These are phyloP conservation scores for Daldinia grandis DNA, from an alignment of 495 filamentous ascomycete species.

Conservation along the genomic window DNA sequence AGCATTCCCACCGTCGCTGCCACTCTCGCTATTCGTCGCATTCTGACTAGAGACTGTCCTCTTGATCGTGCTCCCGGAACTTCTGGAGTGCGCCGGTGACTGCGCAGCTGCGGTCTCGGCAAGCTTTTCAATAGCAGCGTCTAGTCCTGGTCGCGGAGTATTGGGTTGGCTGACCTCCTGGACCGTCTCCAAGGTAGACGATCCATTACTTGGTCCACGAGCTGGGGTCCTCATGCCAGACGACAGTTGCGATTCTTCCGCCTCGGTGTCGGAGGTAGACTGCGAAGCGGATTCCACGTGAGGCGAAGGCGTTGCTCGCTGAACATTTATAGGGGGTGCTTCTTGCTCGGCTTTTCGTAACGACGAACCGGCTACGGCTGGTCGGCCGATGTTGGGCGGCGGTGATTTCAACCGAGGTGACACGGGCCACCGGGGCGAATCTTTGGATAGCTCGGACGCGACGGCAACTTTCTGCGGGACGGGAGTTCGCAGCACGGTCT, in stretches of 20 bases:
- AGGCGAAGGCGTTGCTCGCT: constrained; percentile 58
- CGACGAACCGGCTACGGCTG: constrained; percentile 48
- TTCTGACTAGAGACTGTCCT: constrained; percentile 48
- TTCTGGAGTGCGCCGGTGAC: constrained; percentile 47
- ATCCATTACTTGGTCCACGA: constrained; percentile 71
- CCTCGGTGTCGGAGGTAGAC: constrained; percentile 56
- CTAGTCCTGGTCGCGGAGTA: constrained; percentile 64
- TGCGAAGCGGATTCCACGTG: constrained; percentile 50
- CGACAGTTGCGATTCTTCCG: constrained; percentile 61
- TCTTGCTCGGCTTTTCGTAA: constrained; percentile 58
- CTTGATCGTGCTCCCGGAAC: constrained; percentile 44
- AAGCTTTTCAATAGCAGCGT: constrained; percentile 56
- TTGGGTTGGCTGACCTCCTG: constrained; percentile 87
- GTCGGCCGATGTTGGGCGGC: constrained; percentile 62
- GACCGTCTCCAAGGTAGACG: constrained; percentile 85
- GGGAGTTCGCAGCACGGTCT: constrained; percentile 66
- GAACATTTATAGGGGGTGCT: constrained; percentile 63
- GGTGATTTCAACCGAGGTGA: constrained; percentile 74
- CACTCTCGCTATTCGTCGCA: constrained; percentile 63
- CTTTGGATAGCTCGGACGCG: constrained; percentile 62
- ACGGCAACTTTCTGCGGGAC: constrained; percentile 66
- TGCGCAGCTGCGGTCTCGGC: constrained; percentile 59
- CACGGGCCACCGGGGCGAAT: constrained; percentile 69
- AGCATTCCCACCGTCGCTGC: constrained; percentile 66
- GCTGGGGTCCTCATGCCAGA: constrained; percentile 70